phyloP scores from a whole-genome alignment of 2,329 filamentous ascomycete species.

The Hypoxylon sp. region DNA sequence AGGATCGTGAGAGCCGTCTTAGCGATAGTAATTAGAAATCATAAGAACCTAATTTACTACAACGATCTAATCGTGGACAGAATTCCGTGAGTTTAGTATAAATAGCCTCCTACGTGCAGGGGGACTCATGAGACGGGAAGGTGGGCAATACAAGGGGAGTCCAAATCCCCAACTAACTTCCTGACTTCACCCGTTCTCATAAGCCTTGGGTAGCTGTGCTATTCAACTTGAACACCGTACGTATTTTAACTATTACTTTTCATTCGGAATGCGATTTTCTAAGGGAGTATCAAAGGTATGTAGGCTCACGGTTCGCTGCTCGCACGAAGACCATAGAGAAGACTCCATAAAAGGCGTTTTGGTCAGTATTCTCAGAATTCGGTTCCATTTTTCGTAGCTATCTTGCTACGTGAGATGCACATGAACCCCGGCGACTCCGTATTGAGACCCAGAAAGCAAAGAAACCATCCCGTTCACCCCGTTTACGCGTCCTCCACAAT shows the following conservation, averaged over 20 bases:
- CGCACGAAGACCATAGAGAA: constrained; percentile 14
- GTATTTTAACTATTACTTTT: neutral
- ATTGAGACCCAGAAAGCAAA: constrained; percentile 73
- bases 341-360: constrained; percentile 43
- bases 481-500: constrained; percentile 78
- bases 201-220: neutral
- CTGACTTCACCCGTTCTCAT: neutral
- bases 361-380: constrained; percentile 53
- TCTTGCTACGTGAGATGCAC: constrained; percentile 72
- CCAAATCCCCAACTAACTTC: neutral
- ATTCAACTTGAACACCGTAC: neutral
- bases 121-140: too few species aligned
- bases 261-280: neutral
- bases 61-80: too few species aligned
- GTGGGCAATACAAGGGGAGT: neutral
- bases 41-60: too few species aligned
- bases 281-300: neutral
- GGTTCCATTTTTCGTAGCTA: constrained; percentile 56
- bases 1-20: too few species aligned
- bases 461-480: constrained; percentile 63
- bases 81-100: too few species aligned
- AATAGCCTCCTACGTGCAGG: too few species aligned
- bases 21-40: too few species aligned
- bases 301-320: constrained; percentile 15
- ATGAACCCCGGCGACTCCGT: constrained; percentile 74